Percentiles rank a stretch among this genome's conserved stretches.
Conservation (phyloP, 345 rosid genomes). For the Sonneratia caseolaris region DNA sequence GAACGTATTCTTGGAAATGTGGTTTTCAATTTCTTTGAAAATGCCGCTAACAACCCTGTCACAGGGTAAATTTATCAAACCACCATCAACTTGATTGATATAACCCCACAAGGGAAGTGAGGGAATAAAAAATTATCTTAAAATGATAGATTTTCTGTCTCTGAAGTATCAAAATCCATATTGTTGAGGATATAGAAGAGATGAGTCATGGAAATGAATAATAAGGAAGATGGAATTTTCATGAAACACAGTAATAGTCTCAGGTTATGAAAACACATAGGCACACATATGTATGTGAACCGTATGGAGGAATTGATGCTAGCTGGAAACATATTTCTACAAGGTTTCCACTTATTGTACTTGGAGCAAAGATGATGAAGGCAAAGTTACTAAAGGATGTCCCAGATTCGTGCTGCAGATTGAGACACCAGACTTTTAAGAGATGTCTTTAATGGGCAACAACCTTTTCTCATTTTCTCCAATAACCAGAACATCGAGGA, state of each 20-base stretch:
- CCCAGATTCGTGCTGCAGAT: neutral
- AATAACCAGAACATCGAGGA: slow-evolving; percentile 60
- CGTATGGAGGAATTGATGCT: neutral
- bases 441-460: neutral
- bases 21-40: slow-evolving; percentile 80
- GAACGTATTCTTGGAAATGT: slow-evolving; percentile 73
- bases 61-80: slow-evolving; percentile 10
- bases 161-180: neutral
- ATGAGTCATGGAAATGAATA: neutral
- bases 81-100: neutral
- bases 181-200: neutral
- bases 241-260: neutral
- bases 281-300: neutral
- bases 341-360: neutral
- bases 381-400: neutral
- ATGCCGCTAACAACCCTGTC: slow-evolving; percentile 79
- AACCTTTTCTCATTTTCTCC: slow-evolving; percentile 98
- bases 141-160: neutral
- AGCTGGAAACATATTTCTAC: neutral
- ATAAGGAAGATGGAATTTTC: neutral
- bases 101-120: neutral
- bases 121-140: neutral
- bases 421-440: neutral
- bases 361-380: neutral
- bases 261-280: neutral